Evolutionary conservation across 768 basidiomycete genomes (phyloP), one percentile per base, ranked within the genome.

Genomic region (Phanerodontia chrysosporium): DNA sequence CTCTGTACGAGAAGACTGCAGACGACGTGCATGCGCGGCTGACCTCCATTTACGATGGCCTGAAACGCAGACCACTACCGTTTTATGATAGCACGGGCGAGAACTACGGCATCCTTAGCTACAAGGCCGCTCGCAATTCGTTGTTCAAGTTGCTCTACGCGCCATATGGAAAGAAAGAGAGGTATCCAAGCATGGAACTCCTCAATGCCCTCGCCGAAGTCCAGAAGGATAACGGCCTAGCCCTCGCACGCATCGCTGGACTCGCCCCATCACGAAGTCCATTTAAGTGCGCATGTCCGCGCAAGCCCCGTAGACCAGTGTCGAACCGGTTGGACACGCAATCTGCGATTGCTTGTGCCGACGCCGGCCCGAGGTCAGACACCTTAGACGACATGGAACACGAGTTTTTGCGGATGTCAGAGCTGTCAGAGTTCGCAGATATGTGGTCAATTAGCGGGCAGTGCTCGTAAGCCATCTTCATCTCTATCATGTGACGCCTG

Each of bases 1-100:
- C 65, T 1, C 57, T 71, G 12, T 64, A 64, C 53, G 68, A 69
- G 48, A 16, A 60, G 1, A 65, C 64, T 22, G 45, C 64, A 0
- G 60, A 58, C 2, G 28, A 51, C 21, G 63, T 72, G 36, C 45
- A 62, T 18, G 54, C 57, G 1, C 65, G 67, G 7, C 64, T 66
- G 32, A 28, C 58, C 13, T 14, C 18, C 16, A 35, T 62, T 30
- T 27, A 51, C 45, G 22, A 9, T n/a, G 22, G 18, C n/a, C 61
- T 62, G 29, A 57, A 61, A 30, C 14, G 35, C 18, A 1, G 44
- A 12, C 45, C 61, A 2, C 14, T 55, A 3, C 25, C 53, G 2
- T 57, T 62, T 1, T 30, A 46, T 14, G 12, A 18, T 27, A 12
- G 27, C 39, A 28, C 36, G 2, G 2, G 9, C 35, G 16, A 48